Base-by-base conservation (phyloP, 1,139 yeast species). In the Arxiozyma bovina region DNA sequence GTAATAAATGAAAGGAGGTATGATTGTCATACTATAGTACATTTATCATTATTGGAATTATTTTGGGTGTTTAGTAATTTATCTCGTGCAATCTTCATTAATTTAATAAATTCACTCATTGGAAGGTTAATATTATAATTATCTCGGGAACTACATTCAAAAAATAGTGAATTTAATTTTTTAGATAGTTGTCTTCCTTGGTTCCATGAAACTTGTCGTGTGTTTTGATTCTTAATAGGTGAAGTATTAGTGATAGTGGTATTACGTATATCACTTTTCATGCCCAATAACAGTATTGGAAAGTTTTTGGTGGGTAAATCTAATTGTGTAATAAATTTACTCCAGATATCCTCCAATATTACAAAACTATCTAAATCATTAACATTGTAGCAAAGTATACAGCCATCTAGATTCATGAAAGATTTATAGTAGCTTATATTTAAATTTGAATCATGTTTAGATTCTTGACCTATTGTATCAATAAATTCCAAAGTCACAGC, bases 401-500 rank as follows among this genome's bases (percentile, higher is more conserved):
- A 87, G 1, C 96, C 97, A 67, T 88, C 95, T 53, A 87, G 82
- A 18, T 95, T 95, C 54, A 87, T 86, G 54, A 88, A 73, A 60
- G 88, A 87, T 65, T 87, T 87, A 70, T 27, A 45, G 20, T 87
- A 93, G 67, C 83, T 87, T 74, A 90, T 81, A 63, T 88, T 83
- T 57, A 89, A 82, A 68, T 85, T 87, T 73, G 90, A 96, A 70
- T 90, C 96, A 73, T 41, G n/a, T 12, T 46, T 41, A 17, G 17
- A 50, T 43, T 49, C 51, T 49, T 85, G 93, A n/a, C 97, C 97
- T 0, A 96, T 96, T 0, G 97, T 90, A 67, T 90, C 97, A 60
- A 90, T 75, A 57, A 90, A 87, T 68, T 90, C 96, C 34, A 93
- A 81, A 55, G 87, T 86, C 67, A 86, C 89, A 55, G 85, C 21